Conservation (phyloP, 495 filamentous ascomycete species). For the Penicillium argentinense region DNA sequence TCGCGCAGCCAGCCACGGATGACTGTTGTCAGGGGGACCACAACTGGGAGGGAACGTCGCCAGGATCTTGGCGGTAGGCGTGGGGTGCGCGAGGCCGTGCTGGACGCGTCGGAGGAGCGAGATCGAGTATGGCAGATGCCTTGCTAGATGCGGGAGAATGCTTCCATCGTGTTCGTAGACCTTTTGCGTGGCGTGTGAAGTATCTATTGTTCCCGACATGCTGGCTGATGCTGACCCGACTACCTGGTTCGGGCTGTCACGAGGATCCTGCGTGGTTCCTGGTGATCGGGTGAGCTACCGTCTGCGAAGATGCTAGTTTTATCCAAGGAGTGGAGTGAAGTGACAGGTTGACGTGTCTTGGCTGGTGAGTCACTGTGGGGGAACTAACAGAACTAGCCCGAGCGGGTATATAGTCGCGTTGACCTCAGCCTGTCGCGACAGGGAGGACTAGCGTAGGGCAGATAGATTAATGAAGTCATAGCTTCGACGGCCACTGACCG, state of each 20-base stretch:
- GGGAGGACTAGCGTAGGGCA: neutral
- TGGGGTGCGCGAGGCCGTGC: slow-evolving; percentile 42
- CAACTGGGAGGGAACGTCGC: slow-evolving; percentile 31
- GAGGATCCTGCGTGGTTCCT: neutral
- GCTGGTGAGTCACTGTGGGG: slow-evolving; percentile 9
- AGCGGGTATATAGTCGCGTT: no score
- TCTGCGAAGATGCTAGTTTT: slow-evolving; percentile 5
- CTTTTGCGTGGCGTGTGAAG: slow-evolving; percentile 5
- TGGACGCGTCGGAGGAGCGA: slow-evolving; percentile 59
- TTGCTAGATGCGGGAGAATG: slow-evolving; percentile 43
- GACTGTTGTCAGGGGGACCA: slow-evolving; percentile 14
- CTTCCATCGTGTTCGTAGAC: slow-evolving; percentile 39
- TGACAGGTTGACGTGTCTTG: slow-evolving; percentile 17
- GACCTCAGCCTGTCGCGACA: no score
- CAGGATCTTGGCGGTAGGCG: slow-evolving; percentile 42
- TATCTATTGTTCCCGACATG: no score
- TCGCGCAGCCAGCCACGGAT: slow-evolving; percentile 53
- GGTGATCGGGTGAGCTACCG: slow-evolving; percentile 5
- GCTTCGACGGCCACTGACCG: no score
- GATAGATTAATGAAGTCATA: slow-evolving; percentile 4
- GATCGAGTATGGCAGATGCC: slow-evolving; percentile 56
- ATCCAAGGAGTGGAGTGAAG: no score
- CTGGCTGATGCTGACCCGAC: neutral
- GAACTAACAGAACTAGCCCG: neutral
- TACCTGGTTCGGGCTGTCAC: slow-evolving; percentile 7